Evolutionary conservation across 164 flowering plant genomes (phyloP), one percentile per base, ranked within the genome.

Genomic region (Cinnamomum chago): DNA sequence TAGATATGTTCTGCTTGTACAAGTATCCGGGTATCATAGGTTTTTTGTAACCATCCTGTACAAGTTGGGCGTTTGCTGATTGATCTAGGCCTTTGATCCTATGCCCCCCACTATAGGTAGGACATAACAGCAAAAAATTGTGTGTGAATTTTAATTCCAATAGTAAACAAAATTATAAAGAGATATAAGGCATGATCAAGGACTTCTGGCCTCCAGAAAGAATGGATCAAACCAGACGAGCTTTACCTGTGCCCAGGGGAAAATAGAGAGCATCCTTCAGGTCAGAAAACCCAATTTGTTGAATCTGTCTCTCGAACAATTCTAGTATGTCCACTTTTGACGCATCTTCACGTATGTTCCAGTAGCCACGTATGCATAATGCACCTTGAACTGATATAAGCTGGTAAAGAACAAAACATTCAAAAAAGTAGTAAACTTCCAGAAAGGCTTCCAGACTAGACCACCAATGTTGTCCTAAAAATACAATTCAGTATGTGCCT

Each of bases 341-440:
- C 50, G 76, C 69, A 81, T 80, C 84, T 74, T 82, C 84, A 0
- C 90, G 91, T 51, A 77, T 72, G 60, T 80, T 85, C 97, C 97
- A 93, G 75, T 92, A 95, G 70, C 97, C 99, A 75, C 97, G 94
- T n/a, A 85, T 82, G 78, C 97, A 93, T 47, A 92, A 74, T 64
- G 83, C 81, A 76, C 82, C 88, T 66, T 72, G 80, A 78, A 85
- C 70, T 64, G 84, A 81, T 76, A 90, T 86, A 74, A 90, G 79
- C 92, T 90, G 87, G 67, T 22, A 17, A 27, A 30, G 51, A 40
- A 69, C 60, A 24, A 50, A 50, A 73, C 50, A 20, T 30, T 24
- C 47, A 76, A 50, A 28, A 15, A 18, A 70, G 51, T 22, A 23
- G 23, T 9, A 40, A 15, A 27, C 7, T 28, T 25, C 22, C 28